Percentiles rank a stretch among this genome's conserved stretches.
phyloP scores from a whole-genome alignment of 2,329 filamentous ascomycete species.

The Ophiostoma sp. region DNA sequence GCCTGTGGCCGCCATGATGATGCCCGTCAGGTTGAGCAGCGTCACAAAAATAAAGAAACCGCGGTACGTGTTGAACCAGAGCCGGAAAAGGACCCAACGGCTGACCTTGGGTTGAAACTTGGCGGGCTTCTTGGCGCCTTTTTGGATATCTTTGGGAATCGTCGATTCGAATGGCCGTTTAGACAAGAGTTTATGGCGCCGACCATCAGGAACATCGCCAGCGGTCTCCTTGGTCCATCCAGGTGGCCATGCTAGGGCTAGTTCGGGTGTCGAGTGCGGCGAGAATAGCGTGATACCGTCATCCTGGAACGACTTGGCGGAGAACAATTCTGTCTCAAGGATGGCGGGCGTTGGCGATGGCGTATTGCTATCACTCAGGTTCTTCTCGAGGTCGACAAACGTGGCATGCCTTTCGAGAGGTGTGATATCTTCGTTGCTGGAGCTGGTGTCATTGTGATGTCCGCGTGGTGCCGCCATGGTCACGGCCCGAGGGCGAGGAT shows the following conservation, averaged over 20 bases:
- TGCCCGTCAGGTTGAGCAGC: constrained; percentile 40
- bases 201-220: not conserved
- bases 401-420: not conserved
- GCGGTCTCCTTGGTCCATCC: constrained; percentile 1
- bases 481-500: not conserved
- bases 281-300: constrained; percentile 8
- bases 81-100: constrained; percentile 39
- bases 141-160: not conserved
- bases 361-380: not conserved
- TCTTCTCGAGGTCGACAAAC: constrained; percentile 18
- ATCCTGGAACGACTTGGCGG: constrained; percentile 7
- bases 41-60: constrained; percentile 44
- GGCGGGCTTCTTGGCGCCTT: not conserved
- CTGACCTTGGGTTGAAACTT: constrained; percentile 29
- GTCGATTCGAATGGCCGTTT: not conserved
- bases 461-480: not conserved
- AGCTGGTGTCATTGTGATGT: not conserved
- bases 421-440: not conserved
- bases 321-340: not conserved
- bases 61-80: constrained; percentile 46
- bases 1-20: constrained; percentile 38
- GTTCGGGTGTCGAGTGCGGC: constrained; percentile 1
- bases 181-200: not conserved
- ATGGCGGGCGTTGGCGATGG: not conserved
- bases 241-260: constrained; percentile 1